phyloP scores from a whole-genome alignment of 352 stramenopile genomes.

The Halophytophthora batemanensis region DNA sequence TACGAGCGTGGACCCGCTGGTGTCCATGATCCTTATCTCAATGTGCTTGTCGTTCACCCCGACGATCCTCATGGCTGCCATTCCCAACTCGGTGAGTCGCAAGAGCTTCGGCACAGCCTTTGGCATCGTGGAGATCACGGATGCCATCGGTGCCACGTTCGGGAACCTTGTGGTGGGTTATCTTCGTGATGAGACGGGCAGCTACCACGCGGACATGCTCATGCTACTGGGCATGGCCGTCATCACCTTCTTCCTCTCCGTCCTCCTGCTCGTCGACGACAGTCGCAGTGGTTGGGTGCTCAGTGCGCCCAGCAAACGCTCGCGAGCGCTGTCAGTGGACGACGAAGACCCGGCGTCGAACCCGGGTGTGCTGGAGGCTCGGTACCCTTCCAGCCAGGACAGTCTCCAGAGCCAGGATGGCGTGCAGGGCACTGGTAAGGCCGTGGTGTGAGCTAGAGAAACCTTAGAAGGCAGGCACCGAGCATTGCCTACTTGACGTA shows the following conservation, averaged over 20 bases:
- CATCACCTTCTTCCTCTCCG: conserved; percentile 59
- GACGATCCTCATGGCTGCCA: conserved; percentile 86
- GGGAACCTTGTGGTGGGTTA: conserved; percentile 87
- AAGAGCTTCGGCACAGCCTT: conserved; percentile 83
- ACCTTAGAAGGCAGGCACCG: too few species aligned
- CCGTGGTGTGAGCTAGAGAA: not conserved
- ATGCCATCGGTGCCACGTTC: conserved; percentile 75
- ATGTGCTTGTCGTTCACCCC: conserved; percentile 84
- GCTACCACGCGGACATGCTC: conserved; percentile 82
- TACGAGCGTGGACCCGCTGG: conserved; percentile 65
- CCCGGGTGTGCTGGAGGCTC: conserved; percentile 34
- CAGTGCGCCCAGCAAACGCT: conserved; percentile 48
- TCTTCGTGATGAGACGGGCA: conserved; percentile 74
- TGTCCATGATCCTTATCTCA: conserved; percentile 87
- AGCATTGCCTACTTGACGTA: too few species aligned
- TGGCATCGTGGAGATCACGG: conserved; percentile 84
- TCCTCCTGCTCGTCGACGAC: conserved; percentile 69
- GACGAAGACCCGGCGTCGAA: conserved; percentile 54
- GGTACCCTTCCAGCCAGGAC: conserved; percentile 24
- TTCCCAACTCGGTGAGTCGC: conserved; percentile 73
- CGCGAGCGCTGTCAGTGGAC: conserved; percentile 53
- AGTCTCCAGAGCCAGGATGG: conserved; percentile 3
- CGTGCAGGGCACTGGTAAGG: not conserved
- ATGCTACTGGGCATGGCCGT: conserved; percentile 74
- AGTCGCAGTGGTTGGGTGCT: conserved; percentile 50